Evolutionary conservation across 306 rosid species (phyloP), one percentile per base, ranked within the genome.

Genomic region (Heteromeles arbutifolia): DNA sequence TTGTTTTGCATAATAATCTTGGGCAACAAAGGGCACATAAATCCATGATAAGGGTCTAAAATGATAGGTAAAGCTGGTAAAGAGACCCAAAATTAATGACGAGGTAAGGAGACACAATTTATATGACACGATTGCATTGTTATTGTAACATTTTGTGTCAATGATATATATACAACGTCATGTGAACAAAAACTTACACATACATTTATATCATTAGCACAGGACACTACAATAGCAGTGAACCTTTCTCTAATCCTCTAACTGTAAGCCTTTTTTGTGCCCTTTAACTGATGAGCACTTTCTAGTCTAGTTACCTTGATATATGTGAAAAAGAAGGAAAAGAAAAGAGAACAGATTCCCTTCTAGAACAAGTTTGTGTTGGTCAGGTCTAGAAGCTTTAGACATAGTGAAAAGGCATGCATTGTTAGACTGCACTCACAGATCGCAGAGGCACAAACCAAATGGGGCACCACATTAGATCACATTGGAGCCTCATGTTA

Each of bases 401-500:
- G 10, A 50, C 6, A 59, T 13, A 80, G 64, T 66, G 17, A 45
- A 15, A 43, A 26, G 21, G 28, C 6, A 48, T 48, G 65, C 75
- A 29, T 56, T 72, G 66, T 61, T 45, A 15, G 3, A 25, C 37
- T 39, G 67, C 67, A 29, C 67, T 28, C 32, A 9, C 39, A 7
- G 65, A 26, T 22, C 1, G 24, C 63, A n/a, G 65, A 31, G 48
- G 29, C 37, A 59, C 12, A 63, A 29, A 39, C 69, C 69, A 43
- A 26, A 43, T 61, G 64, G 54, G 56, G 65, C 65, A 70, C 71
- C 77, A 39, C 58, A 78, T 48, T 71, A 11, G 50, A 18, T 41
- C 37, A 57, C 62, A 15, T 37, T 61, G 34, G 58, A 21, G 44
- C 58, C 75, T 26, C 67, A 65, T 56, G 41, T 66, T 22, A 34